A percentile compares a stretch with the other conserved stretches of the same genome.
Conservation (phyloP, 306 rosid species). For the Begonia loranthoides region DNA sequence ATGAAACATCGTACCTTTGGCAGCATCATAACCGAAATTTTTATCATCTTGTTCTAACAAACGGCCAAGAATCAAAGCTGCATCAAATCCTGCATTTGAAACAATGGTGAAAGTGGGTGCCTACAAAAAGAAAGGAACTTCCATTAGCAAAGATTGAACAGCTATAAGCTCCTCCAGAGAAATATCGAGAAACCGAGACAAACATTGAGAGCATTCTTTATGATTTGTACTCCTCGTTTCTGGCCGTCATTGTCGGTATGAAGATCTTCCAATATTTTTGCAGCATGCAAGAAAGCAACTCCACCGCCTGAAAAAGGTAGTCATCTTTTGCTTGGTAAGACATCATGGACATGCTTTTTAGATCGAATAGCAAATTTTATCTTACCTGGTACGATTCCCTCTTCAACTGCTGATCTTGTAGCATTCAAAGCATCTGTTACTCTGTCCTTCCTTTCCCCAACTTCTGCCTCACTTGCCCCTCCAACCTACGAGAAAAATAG, state of each 20-base stretch:
- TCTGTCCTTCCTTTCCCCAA: conserved; percentile 93
- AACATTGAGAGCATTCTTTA: conserved; percentile 84
- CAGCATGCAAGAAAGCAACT: conserved; percentile 83
- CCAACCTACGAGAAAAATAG: conserved; percentile 54
- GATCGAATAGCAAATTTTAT: conserved; percentile 3
- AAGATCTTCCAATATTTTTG: conserved; percentile 56
- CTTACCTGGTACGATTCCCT: conserved; percentile 89
- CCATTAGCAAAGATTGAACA: conserved; percentile 1
- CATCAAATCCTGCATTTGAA: conserved; percentile 81
- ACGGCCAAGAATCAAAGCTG: conserved; percentile 56
- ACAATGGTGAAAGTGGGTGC: conserved; percentile 66
- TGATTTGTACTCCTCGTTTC: conserved; percentile 73
- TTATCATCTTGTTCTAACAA: conserved; percentile 75
- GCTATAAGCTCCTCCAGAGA: not conserved
- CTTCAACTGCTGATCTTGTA: conserved; percentile 91
- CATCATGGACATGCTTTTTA: not conserved
- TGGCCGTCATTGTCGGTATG: conserved; percentile 59
- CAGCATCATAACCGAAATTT: conserved; percentile 63
- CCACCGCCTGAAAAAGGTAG: conserved; percentile 66
- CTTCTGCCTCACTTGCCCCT: conserved; percentile 86
- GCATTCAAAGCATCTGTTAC: conserved; percentile 96
- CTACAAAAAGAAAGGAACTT: conserved; percentile 25
- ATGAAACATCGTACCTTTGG: conserved; percentile 44
- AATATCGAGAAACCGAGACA: conserved; percentile 7
- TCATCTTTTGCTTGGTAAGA: conserved; percentile 6